These are phyloP conservation scores for Puccinia hordei DNA, from an alignment of 1,284 basidiomycete genomes.

Conservation along the genomic window DNA sequence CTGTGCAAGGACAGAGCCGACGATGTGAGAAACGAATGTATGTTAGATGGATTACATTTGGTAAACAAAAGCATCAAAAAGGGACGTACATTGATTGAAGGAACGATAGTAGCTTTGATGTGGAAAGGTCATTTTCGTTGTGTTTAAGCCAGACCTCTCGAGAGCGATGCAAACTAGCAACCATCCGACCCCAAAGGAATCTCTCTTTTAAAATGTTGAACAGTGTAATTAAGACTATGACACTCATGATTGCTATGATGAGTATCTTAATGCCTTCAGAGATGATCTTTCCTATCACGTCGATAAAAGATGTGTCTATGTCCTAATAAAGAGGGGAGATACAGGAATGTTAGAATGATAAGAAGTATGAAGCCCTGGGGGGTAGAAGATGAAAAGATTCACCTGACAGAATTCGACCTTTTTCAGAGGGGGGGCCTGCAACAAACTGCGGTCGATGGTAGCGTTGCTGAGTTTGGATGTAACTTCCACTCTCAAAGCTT, in stretches of 20 bases:
- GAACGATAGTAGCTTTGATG: slow-evolving; percentile 37
- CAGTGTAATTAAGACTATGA: slow-evolving; percentile 31
- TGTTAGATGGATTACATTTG: background rate
- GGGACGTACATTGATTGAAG: slow-evolving; percentile 39
- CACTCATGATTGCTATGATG: slow-evolving; percentile 19
- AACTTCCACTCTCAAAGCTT: slow-evolving; percentile 43
- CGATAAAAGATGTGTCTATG: slow-evolving; percentile 45
- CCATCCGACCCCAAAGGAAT: slow-evolving; percentile 28
- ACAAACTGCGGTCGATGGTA: slow-evolving; percentile 34
- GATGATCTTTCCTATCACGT: slow-evolving; percentile 37
- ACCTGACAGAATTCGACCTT: slow-evolving; percentile 44
- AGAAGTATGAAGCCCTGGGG: no score
- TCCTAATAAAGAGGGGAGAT: slow-evolving; percentile 7
- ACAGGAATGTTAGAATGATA: background rate
- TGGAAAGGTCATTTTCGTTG: slow-evolving; percentile 9
- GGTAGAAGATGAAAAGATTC: background rate
- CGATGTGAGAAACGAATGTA: background rate
- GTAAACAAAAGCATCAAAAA: background rate
- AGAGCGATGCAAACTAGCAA: slow-evolving; percentile 21
- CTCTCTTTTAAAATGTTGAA: slow-evolving; percentile 43
- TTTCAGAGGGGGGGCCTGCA: slow-evolving; percentile 26
- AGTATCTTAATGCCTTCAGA: slow-evolving; percentile 21
- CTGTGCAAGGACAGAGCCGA: background rate
- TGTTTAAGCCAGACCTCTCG: slow-evolving; percentile 31
- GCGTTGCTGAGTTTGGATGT: slow-evolving; percentile 31